phyloP scores from a whole-genome alignment of 176 grass and related monocot genomes.

The Oryza officinalis region DNA sequence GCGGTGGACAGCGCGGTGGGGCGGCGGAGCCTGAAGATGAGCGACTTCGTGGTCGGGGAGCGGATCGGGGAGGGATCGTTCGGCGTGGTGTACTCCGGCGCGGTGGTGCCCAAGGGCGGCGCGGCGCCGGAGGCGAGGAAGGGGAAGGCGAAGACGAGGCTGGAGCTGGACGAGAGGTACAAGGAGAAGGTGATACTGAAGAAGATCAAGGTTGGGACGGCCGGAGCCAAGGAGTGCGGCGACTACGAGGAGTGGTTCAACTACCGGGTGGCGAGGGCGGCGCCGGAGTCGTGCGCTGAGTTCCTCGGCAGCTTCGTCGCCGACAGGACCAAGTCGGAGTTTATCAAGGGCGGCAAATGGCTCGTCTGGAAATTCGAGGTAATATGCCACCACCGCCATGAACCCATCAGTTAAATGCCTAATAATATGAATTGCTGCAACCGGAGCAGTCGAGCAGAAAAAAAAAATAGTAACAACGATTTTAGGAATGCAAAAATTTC shows the following conservation, averaged over 20 bases:
- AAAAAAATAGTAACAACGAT: background rate
- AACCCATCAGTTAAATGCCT: background rate
- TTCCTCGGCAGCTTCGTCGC: conserved; percentile 92
- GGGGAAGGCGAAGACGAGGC: conserved; percentile 47
- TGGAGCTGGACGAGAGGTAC: conserved; percentile 60
- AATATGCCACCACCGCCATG: background rate
- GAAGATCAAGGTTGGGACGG: conserved; percentile 80
- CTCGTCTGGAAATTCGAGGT: conserved; percentile 99
- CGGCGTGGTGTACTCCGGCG: conserved; percentile 76
- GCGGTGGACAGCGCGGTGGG: conserved; percentile 71
- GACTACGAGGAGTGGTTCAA: conserved; percentile 99
- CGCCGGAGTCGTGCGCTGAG: conserved; percentile 82
- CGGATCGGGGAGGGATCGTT: conserved; percentile 90
- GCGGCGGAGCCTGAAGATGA: conserved; percentile 81
- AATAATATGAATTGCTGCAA: background rate
- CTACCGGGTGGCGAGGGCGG: conserved; percentile 80
- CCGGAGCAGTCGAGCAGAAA: background rate
- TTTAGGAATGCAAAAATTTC: background rate
- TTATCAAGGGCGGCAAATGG: conserved; percentile 96
- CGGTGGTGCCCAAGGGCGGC: conserved; percentile 62
- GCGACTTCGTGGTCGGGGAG: conserved; percentile 81
- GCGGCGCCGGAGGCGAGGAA: conserved; percentile 34
- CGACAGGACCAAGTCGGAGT: conserved; percentile 81
- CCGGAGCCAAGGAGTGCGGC: conserved; percentile 84
- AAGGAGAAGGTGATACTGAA: conserved; percentile 96